Evolutionary conservation across 148 eudicot genomes (phyloP), one percentile per base, ranked within the genome.

Genomic region (Rhododendron ovatum): DNA sequence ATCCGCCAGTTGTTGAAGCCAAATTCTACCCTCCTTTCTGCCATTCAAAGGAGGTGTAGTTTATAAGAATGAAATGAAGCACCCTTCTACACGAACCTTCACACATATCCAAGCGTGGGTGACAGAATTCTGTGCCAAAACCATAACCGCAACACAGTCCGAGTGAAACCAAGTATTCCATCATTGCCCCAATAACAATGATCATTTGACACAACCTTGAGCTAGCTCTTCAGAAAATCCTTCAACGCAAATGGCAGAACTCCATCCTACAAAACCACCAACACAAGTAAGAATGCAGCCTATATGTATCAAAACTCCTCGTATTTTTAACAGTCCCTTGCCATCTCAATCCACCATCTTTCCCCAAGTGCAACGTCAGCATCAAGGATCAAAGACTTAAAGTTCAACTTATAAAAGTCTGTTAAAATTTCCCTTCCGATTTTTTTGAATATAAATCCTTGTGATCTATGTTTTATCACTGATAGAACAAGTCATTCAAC

Each of bases 181-280:
- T 14, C 39, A 7, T 7, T 33, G 22, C 65, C 81, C 80, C 9
- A n/a, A 85, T 28, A 30, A 55, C 39, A 15, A 33, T 26, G 33
- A 80, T 51, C 82, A 82, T 78, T 59, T 78, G 37, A 79, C 51
- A 74, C 65, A 33, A 18, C 22, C 18, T 26, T 86, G 37, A 41
- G 80, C 89, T 89, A 95, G 85, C 92, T 88, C 91, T 91, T 90
- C 86, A 95, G 88, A 67, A 94, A 94, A 87, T 94, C 96, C 90
- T 91, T 89, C 76, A 94, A 83, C 74, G 92, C 92, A 84, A 95
- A 94, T 6, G 89, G 89, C 33, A 90, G 87, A 45, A 69, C 50
- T 37, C 85, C 93, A 83, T 94, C 97, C 96, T 95, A 86, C 87
- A 88, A 82, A 79, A 85, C 80, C 85, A 86, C 82, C 77, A 71